Evolutionary conservation across 1,139 yeast genomes (phyloP).

Genomic region (Taphrina wiesneri): DNA sequence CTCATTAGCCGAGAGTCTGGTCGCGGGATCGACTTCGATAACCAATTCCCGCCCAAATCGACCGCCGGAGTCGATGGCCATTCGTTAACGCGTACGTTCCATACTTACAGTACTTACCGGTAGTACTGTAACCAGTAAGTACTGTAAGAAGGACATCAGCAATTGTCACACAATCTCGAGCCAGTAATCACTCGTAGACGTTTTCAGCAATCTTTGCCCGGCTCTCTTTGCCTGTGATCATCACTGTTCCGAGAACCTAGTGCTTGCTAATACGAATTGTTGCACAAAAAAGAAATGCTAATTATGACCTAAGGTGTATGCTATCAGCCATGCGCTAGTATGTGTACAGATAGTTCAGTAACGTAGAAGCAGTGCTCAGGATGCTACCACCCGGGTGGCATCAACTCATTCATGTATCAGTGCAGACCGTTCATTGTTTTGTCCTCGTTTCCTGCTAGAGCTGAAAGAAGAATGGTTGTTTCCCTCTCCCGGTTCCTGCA

Average conservation of each 20-base stretch:
- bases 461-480: neutral
- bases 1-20: neutral
- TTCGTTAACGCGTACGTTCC: too few species aligned
- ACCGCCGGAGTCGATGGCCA: too few species aligned
- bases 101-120: too few species aligned
- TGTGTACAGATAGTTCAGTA: neutral
- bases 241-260: too few species aligned
- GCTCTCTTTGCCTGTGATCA: neutral
- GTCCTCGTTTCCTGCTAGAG: neutral
- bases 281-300: neutral
- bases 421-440: conserved; percentile 1
- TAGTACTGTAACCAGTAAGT: too few species aligned
- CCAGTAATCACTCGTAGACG: too few species aligned
- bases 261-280: too few species aligned
- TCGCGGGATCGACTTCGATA: conserved; percentile 10
- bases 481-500: neutral
- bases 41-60: neutral
- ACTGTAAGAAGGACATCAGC: neutral
- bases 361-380: neutral
- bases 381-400: neutral
- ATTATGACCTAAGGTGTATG: neutral
- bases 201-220: neutral
- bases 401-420: conserved; percentile 2
- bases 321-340: neutral
- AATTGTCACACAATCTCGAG: too few species aligned